Evolutionary conservation across 495 filamentous ascomycete species (phyloP), one percentile per base, ranked within the genome.

Genomic region (Lophium mytilinum): DNA sequence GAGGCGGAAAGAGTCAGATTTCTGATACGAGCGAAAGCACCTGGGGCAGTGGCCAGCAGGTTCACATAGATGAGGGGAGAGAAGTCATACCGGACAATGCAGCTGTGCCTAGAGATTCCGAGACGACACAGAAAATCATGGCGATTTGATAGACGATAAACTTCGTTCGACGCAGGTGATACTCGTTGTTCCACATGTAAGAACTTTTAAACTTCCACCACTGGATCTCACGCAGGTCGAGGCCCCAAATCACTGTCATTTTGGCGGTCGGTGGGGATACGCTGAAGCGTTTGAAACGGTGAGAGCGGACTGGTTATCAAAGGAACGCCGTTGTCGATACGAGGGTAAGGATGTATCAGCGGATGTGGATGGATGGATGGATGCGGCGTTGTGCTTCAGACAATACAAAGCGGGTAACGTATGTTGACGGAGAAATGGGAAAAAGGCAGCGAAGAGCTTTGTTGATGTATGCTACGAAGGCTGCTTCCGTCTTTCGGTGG

Each of bases 91-190:
- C 71, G 49, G 75, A 75, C 37, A 80, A 62, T 12, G 72, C 76
- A 4, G 72, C 75, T 4, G 77, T 78, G 12, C 76, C 76, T 5
- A 76, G 64, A 1, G 72, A 73, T 60, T 79, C 77, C 4, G 75
- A 78, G 43, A 75, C 71, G 7, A 80, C 77, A 61, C 74, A 77
- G 50, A 75, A 71, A 50, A 80, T 76, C 73, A 78, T 75, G 52
- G 77, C 76, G 39, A 72, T 60, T 58, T 79, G 77, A 49, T 80
- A 80, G 50, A 80, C 73, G 56, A 77, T 73, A 69, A 80, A 77
- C 62, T 77, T 79, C 9, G 75, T 75, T 19, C 74, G 69, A 12
- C 77, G 73, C 0, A 77, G 67, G 55, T 79, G 76, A 61, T 76
- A 78, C 5, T 69, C 66, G 14, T 64, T 67, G 47, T 72, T 76